Conservation (phyloP, 805 yeast species). For the Cyberlindnera xylosilytica region DNA sequence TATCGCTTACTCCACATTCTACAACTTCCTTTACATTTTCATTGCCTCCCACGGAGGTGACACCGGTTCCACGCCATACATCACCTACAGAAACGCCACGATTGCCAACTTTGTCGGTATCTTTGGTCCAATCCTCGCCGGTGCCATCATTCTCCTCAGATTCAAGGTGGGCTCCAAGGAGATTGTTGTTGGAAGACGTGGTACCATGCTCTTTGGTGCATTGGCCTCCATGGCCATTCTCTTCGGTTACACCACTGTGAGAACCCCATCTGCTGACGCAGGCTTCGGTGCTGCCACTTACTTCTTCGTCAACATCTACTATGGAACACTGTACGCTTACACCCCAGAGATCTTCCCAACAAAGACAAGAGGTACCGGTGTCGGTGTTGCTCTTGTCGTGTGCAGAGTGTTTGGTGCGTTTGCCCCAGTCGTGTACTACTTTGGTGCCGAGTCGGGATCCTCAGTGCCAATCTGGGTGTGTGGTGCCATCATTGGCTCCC, state of each 20-base stretch:
- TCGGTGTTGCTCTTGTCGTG: conserved; percentile 54
- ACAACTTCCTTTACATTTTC: conserved; percentile 50
- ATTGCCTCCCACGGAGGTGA: conserved; percentile 47
- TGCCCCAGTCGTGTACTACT: conserved; percentile 55
- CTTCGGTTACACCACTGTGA: conserved; percentile 62
- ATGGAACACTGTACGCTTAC: conserved; percentile 60
- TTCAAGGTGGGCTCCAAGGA: conserved; percentile 13
- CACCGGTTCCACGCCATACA: conserved; percentile 37
- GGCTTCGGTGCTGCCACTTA: conserved; percentile 48
- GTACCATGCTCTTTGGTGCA: conserved; percentile 51
- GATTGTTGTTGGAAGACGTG: conserved; percentile 47
- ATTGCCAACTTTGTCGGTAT: conserved; percentile 43
- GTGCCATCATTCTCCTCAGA: conserved; percentile 26
- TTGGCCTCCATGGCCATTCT: conserved; percentile 53
- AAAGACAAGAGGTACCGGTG: conserved; percentile 53
- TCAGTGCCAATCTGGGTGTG: conserved; percentile 60
- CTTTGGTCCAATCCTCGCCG: conserved; percentile 50
- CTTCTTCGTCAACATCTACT: conserved; percentile 45
- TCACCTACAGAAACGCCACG: conserved; percentile 46
- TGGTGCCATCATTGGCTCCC: conserved; percentile 49
- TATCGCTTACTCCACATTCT: conserved; percentile 49
- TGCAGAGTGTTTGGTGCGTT: conserved; percentile 52
- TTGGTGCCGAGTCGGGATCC: conserved; percentile 42
- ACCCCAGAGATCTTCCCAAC: conserved; percentile 64
- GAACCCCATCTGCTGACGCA: conserved; percentile 49